Base-by-base conservation (phyloP, 1,284 basidiomycete genomes). In the Takashimella tepidaria region DNA sequence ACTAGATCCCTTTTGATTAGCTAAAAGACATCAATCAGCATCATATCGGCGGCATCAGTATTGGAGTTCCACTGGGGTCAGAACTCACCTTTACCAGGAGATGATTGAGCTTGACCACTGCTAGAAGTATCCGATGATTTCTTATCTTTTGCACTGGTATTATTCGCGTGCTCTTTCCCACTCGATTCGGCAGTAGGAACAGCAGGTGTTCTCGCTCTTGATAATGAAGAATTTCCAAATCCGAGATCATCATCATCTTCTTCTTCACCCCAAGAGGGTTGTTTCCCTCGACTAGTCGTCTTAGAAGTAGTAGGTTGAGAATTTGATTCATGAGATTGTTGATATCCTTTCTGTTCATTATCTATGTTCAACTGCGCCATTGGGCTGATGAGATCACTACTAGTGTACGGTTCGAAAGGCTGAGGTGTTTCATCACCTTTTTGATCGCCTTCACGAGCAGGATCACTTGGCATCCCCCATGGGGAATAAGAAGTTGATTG, bases 231-330 rank as follows among this genome's bases (percentile, higher is more conserved):
- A 68, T 97, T 98, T 11, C 93, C 90, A 55, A 98, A 81, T 2
- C 96, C 95, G 40, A 98, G 81, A 64, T 97, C 91, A 49, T 93
- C 91, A 4, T 86, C 85, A 19, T 88, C 88, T 3, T 88, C 84
- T 3, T 84, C 83, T 21, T 16, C 31, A 37, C 31, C 31, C 31
- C 31, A 37, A 8, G 31, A 8, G n/a, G n/a, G n/a, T n/a, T n/a
- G n/a, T n/a, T n/a, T n/a, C n/a, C n/a, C n/a, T n/a, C n/a, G n/a
- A n/a, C n/a, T n/a, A n/a, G n/a, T n/a, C n/a, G n/a, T n/a, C n/a
- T n/a, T n/a, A 8, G 31, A 37, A 16, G 8, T 37, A 16, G 10
- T 8, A 8, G 31, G 31, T 37, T 37, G 31, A 8, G 31, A 37
- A 8, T 8, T 8, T 37, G 31, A 16, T 16, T 37, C 10, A 16